phyloP scores from a whole-genome alignment of 192 early-diverging fungal species.

The Backusella liffmaniae region DNA sequence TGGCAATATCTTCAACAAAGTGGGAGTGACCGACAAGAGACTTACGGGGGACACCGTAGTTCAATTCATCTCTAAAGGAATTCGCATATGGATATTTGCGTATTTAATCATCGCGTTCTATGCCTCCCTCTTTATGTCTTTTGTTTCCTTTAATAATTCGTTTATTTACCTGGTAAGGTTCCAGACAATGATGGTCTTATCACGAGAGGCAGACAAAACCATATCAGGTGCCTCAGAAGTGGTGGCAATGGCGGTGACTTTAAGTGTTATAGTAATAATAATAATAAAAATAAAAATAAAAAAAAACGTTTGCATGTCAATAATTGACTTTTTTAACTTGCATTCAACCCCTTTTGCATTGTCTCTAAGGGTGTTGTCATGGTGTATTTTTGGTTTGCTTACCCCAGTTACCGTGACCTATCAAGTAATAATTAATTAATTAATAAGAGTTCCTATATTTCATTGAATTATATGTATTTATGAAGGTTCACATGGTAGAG shows the following conservation, averaged over 20 bases:
- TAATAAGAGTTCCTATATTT: background rate
- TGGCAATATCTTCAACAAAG: conserved; percentile 97
- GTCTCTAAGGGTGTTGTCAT: too few relatives aligned
- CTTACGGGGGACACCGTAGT: conserved; percentile 89
- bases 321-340: background rate
- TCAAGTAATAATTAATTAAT: background rate
- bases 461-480: background rate
- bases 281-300: background rate
- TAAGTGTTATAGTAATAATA: background rate
- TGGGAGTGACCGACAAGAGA: conserved; percentile 98
- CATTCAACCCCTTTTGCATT: background rate
- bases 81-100: background rate
- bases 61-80: conserved; percentile 71
- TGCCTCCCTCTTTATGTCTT: too few relatives aligned
- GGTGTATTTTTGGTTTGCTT: conserved; percentile 1
- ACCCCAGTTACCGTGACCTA: conserved; percentile 43
- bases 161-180: conserved; percentile 60
- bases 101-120: background rate
- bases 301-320: background rate
- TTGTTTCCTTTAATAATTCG: background rate
- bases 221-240: conserved; percentile 94
- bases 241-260: conserved; percentile 97
- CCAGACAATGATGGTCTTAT: conserved; percentile 99
- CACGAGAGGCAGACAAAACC: conserved; percentile 95
- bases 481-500: background rate